Evolutionary conservation across 1,284 basidiomycete genomes (phyloP).

Genomic region (Moniliella sp.): DNA sequence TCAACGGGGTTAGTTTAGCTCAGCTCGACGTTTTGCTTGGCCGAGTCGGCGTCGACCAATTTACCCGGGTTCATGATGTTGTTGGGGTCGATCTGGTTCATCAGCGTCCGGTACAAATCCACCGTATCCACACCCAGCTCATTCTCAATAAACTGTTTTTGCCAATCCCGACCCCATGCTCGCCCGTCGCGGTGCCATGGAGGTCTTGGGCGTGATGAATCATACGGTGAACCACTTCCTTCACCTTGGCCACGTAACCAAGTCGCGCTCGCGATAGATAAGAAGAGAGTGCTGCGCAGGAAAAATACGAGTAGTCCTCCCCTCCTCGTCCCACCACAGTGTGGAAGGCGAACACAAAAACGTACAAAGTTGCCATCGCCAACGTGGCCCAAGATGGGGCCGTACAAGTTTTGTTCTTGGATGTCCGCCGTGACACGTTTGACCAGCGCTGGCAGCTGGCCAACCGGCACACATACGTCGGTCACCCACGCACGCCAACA

Average conservation of each 20-base stretch:
- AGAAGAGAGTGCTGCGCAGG: constrained; percentile 14
- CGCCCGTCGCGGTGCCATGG: constrained; percentile 23
- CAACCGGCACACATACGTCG: neutral
- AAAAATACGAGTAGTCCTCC: too few relatives aligned
- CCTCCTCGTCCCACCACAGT: too few relatives aligned
- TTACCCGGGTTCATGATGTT: constrained; percentile 22
- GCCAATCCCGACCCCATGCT: too few relatives aligned
- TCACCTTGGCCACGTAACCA: constrained; percentile 33
- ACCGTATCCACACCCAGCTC: constrained; percentile 17
- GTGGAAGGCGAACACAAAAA: too few relatives aligned
- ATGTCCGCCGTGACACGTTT: constrained; percentile 1
- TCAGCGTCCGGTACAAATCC: constrained; percentile 16
- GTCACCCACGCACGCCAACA: neutral
- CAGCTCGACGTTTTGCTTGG: too few relatives aligned
- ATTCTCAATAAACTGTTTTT: constrained; percentile 12
- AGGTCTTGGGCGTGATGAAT: too few relatives aligned
- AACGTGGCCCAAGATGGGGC: constrained; percentile 53
- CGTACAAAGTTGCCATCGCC: constrained; percentile 49
- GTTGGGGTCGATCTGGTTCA: constrained; percentile 14
- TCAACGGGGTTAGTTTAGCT: too few relatives aligned
- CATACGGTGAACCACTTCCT: too few relatives aligned
- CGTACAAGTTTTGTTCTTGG: neutral
- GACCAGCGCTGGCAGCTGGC: neutral
- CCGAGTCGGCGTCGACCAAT: too few relatives aligned
- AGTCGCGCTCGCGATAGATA: too few relatives aligned